Base-by-base conservation (phyloP, 78 protist species). In the Fonticula alba region DNA sequence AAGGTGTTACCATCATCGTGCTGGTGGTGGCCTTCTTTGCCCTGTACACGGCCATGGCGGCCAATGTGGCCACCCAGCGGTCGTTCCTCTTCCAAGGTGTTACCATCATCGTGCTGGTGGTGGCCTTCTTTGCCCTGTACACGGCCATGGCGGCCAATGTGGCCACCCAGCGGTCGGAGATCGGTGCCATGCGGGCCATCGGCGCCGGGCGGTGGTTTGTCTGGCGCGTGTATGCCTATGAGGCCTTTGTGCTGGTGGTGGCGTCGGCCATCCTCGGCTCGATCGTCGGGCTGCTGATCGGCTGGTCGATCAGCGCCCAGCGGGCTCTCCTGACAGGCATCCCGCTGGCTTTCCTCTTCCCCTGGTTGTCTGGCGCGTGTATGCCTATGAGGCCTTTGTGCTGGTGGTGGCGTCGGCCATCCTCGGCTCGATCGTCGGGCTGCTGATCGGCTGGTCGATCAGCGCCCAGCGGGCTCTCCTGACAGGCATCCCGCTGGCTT, bases 321-420 rank as follows among this genome's bases (percentile, higher is more conserved):
- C 52, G 78, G 5, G 59, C 66, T 24, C 74, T 87, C 3, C 79
- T 86, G 36, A 78, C 85, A 20, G 83, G 74, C 67, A 76, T 86
- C 32, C 87, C 89, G 27, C 55, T 87, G 20, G 84, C 86, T 11
- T 76, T 87, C 36, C 29, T 35, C 26, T 81, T 87, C 67, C 94
- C 94, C 19, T 67, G 69, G 58, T n/a, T n/a, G n/a, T 72, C 36
- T 11, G 0, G 13, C 62, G 91, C 36, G 26, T 89, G 27, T 89
- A 85, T 73, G 56, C 81, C 47, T 79, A 75, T n/a, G 95, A 89
- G 66, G 82, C 94, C 29, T 78, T 86, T 17, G 74, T 85, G 10
- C 68, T 89, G 14, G 87, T 89, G 17, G 13, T 86, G 11, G n/a
- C 85, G 1, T 64, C 94, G 2, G 81, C 91, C 2, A 10, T 86